Evolutionary conservation across 345 rosid genomes (phyloP).

Genomic region (Syzygium jambos): DNA sequence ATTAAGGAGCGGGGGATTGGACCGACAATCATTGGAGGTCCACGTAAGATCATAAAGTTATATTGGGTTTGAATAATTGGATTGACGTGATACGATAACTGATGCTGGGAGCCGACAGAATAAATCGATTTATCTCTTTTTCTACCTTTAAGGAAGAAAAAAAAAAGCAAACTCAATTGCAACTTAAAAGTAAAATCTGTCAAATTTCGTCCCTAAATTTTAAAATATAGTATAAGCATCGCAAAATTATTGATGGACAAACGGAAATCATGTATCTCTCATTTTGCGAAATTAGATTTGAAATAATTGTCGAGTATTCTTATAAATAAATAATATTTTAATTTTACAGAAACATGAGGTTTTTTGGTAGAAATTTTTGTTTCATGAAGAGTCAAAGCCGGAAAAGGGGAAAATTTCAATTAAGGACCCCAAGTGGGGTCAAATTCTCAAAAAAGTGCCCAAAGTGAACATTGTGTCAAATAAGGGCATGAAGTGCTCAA

Average conservation of each 20-base stretch:
- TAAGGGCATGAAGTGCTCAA: too few relatives aligned
- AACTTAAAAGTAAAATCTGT: not conserved
- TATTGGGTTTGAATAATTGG: not conserved
- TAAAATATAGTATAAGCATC: not conserved
- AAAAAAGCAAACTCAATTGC: not conserved
- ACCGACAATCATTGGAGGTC: not conserved
- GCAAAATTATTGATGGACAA: not conserved
- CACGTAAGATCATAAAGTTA: not conserved
- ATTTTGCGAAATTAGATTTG: not conserved
- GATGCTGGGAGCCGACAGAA: not conserved
- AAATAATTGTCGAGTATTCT: not conserved
- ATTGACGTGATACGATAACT: not conserved
- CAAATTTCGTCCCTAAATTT: not conserved
- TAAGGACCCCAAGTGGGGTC: too few relatives aligned
- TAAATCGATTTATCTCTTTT: not conserved
- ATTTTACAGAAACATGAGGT: not conserved
- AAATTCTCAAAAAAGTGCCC: too few relatives aligned
- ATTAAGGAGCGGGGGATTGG: not conserved
- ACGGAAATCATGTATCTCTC: not conserved
- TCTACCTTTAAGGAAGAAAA: not conserved
- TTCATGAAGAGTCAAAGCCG: not conserved
- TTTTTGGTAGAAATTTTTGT: not conserved
- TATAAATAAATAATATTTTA: not conserved
- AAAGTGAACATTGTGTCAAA: too few relatives aligned
- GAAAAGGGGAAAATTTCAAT: too few relatives aligned